Evolutionary conservation across 139 green algal genomes (phyloP).

Genomic region (Closterium sp.): DNA sequence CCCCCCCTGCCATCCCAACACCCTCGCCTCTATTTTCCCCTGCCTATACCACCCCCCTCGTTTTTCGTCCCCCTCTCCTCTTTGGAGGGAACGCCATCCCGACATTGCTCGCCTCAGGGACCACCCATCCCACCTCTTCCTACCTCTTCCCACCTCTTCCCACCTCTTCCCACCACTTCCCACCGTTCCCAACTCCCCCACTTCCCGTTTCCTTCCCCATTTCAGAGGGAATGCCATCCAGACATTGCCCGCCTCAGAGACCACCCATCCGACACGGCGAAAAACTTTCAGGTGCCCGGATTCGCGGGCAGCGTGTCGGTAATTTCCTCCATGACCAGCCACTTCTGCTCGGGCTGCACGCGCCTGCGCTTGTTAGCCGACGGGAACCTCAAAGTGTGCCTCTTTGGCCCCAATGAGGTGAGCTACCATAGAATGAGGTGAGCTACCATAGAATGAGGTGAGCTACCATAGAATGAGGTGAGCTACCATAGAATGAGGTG

Average conservation of each 20-base stretch:
- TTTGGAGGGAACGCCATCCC: constrained; percentile 11
- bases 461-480: no score
- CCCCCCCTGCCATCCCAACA: no score
- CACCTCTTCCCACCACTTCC: not conserved
- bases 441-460: no score
- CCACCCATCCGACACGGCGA: constrained; percentile 47
- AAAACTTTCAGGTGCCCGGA: constrained; percentile 75
- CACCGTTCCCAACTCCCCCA: no score
- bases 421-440: no score
- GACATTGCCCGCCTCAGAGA: constrained; percentile 26
- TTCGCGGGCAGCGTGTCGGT: constrained; percentile 83
- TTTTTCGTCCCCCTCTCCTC: no score
- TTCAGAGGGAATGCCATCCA: constrained; percentile 1
- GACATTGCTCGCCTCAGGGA: constrained; percentile 28
- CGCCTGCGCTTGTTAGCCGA: constrained; percentile 90
- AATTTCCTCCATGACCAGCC: constrained; percentile 93
- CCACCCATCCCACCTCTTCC: constrained; percentile 3
- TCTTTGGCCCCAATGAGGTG: constrained; percentile 93
- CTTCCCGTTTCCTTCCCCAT: no score
- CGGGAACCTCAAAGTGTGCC: constrained; percentile 89
- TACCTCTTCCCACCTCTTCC: not conserved
- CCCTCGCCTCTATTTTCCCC: no score
- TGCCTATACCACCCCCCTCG: no score
- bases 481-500: no score
- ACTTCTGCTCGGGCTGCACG: constrained; percentile 82